Base-by-base conservation (phyloP, 345 rosid genomes). In the Streptanthus diversifolius region DNA sequence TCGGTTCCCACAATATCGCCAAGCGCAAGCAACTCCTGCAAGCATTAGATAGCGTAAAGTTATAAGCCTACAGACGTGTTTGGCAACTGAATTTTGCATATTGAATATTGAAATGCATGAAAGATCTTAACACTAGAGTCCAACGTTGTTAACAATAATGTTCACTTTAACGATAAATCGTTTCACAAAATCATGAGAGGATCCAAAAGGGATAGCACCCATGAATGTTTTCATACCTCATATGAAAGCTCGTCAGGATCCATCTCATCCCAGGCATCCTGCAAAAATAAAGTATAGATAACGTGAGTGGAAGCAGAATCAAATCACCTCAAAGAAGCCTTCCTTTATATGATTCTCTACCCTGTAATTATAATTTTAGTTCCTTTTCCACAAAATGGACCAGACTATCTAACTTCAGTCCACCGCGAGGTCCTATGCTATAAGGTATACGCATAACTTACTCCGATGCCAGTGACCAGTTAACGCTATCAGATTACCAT, bases 171-270 rank as follows among this genome's bases (percentile, higher is more conserved):
- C 58, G n/a, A 27, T 12, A 18, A 17, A 9, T 19, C 58, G 3
- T 58, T 59, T 40, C 41, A 72, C 32, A 72, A 73, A 24, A 51
- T 24, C 8, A 51, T 13, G 56, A 51, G 32, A 51, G 17, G 17
- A 24, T 51, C 9, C 56, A 6, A 51, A 51, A 51, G 54, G 14
- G 15, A 22, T 22, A 49, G 15, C 7, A 22, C 3, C 17, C 36
- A 48, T 3, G 59, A 59, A 53, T 18, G 27, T 17, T 37, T 62
- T 47, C 79, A 60, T 58, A 95, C 99, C 89, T 95, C 99, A 35
- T 90, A 89, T 7, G 91, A 92, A 66, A 95, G 88, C 57, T 92
- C 97, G 75, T 90, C 98, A 11, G 92, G 96, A 83, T 92, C 99
- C 80, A 87, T 87, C 41, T 86, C 98, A 75, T 92, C 96, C 97